Base-by-base conservation (phyloP, 768 basidiomycete species). In the Gloeophyllum trabeum region DNA sequence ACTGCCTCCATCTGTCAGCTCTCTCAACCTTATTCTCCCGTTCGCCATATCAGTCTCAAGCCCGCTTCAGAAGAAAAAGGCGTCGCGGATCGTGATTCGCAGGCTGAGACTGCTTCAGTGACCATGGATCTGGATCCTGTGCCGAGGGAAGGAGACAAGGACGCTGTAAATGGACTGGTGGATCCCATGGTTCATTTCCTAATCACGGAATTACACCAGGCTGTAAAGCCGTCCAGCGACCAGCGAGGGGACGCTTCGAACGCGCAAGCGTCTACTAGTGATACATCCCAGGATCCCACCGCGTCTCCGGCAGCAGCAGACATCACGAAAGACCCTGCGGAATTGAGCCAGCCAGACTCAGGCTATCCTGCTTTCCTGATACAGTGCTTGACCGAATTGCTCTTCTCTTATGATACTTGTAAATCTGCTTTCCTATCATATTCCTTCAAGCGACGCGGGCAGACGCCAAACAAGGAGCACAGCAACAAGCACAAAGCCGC, bases 361-460 rank as follows among this genome's bases (percentile, higher is more conserved):
- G 67, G 62, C 60, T 87, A 85, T 52, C 66, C 73, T 13, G 85
- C 81, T 53, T 90, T 93, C 70, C 62, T 90, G 48, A 89, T 93
- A 83, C 87, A 92, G 56, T 84, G 80, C 49, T 66, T 97, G 36
- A 88, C 91, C 2, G 96, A 99, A 61, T 66, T 98, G 6, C 62
- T 96, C 10, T 89, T 94, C 46, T 97, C 91, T 10, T 99, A 98
- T 52, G 83, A 91, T 50, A 60, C 78, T 4, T 93, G 90, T 76
- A 99, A 98, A 60, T 56, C 79, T 20, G 79, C 84, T 4, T 90
- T 99, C 61, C 58, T 96, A 41, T 81, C 86, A 0, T 90, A 76
- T 52, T 75, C 78, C 0, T 70, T 77, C 3, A 84, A 81, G 62
- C 73, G 68, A 49, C 74, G 76, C 22, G 51, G 62, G 1, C 70